Evolutionary conservation across 2,329 filamentous ascomycete species (phyloP), one percentile per base, ranked within the genome.

Genomic region (Delphinella strobiligena): DNA sequence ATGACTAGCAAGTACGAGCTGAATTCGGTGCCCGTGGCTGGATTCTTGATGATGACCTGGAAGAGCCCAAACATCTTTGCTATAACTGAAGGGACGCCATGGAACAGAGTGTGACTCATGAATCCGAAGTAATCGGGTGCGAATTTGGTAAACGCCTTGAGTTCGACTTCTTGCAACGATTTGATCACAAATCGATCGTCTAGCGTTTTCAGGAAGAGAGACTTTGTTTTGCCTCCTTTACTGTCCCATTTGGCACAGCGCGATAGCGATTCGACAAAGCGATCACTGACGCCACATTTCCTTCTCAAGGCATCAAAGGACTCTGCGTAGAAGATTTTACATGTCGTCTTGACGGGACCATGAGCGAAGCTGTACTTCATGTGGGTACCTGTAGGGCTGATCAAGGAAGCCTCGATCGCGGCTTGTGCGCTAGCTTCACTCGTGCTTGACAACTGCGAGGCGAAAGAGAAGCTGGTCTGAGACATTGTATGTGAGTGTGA

Each of bases 21-120:
- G 60, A 94, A 89, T 56, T 98, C 91, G 0, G 83, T 83, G 36
- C 87, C 88, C 0, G 88, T 95, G 14, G 75, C 71, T 0, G 91
- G 85, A 51, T 96, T 96, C 64, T 93, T 95, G 64, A 98, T 94
- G 48, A 89, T 82, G 36, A 98, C 82, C 52, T 96, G 89, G 64
- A 94, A 98, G 59, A 98, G 93, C 0, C 91, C 91, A 39, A 98
- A 76, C 91, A 98, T 98, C 66, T 98, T 98, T 19, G 91, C 91
- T 54, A 98, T 98, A 31, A 94, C 91, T 1, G 86, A 93, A 1
- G 91, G 91, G 2, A 98, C 70, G 50, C 61, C 88, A 53, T 94
- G 88, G 65, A 98, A 98, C 12, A 98, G 71, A 5, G 87, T 88
- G 56, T 96, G 85, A 10, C 87, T 86, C 80, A 96, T 96, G 57